A percentile compares a stretch with the other conserved stretches of the same genome.
Evolutionary conservation across 768 basidiomycete species (phyloP).

Genomic region (Podaxis sp.): DNA sequence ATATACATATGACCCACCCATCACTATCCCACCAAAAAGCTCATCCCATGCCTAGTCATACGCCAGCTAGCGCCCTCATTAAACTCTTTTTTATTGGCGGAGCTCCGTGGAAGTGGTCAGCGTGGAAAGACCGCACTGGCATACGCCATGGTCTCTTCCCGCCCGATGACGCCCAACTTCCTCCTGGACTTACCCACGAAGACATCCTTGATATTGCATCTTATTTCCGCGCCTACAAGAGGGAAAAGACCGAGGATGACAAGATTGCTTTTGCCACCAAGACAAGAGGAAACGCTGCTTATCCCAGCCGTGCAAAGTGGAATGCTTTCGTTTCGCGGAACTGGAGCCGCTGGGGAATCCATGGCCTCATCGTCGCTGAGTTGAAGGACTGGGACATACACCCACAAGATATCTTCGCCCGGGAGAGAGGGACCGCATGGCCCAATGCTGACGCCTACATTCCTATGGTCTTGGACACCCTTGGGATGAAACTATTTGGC

Average conservation of each 20-base stretch:
- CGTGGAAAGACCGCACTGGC: slow-evolving; percentile 18
- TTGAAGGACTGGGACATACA: not conserved
- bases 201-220: slow-evolving; percentile 12
- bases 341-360: not conserved
- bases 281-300: not conserved
- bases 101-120: slow-evolving; percentile 15
- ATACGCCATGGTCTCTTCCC: slow-evolving; percentile 17
- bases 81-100: not conserved
- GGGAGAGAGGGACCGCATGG: not conserved
- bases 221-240: slow-evolving; percentile 17
- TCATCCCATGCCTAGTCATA: not conserved
- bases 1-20: not conserved
- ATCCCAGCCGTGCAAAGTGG: not conserved
- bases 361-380: not conserved
- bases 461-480: not conserved
- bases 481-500: not conserved
- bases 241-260: slow-evolving; percentile 2
- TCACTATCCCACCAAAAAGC: not conserved
- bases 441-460: not conserved
- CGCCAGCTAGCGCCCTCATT: not conserved
- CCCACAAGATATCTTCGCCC: not conserved
- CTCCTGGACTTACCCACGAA: not conserved
- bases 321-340: not conserved
- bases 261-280: slow-evolving; percentile 15
- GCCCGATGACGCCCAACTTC: not conserved